A percentile compares a stretch with the other conserved stretches of the same genome.
phyloP scores from a whole-genome alignment of 1,284 basidiomycete genomes.

The Cutaneotrichosporon sp. region DNA sequence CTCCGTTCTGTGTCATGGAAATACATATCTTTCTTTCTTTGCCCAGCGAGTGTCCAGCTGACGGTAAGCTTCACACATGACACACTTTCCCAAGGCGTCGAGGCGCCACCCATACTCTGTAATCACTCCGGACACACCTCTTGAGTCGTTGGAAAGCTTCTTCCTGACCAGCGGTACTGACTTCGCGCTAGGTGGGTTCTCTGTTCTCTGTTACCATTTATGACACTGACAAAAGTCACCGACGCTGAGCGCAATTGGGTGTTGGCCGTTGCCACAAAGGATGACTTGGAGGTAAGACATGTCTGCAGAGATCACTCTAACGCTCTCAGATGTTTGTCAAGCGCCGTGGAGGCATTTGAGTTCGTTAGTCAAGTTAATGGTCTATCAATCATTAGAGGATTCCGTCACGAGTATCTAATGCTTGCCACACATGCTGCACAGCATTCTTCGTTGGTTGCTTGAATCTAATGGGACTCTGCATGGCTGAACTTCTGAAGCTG shows the following conservation, averaged over 20 bases:
- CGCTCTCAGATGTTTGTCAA: conserved; percentile 34
- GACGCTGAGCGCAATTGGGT: conserved; percentile 78
- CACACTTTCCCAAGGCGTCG: conserved; percentile 63
- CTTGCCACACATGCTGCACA: too few species aligned
- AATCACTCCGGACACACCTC: conserved; percentile 71
- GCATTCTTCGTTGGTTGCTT: too few species aligned
- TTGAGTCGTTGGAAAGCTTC: conserved; percentile 71
- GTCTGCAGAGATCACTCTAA: not conserved
- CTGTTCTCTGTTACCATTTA: not conserved
- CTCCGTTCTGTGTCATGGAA: too few species aligned
- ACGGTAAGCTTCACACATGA: conserved; percentile 63
- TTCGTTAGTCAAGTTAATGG: not conserved
- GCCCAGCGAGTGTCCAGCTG: too few species aligned
- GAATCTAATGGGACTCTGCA: too few species aligned
- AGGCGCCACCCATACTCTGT: conserved; percentile 61
- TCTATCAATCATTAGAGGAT: too few species aligned
- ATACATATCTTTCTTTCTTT: too few species aligned
- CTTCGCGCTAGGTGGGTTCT: conserved; percentile 66
- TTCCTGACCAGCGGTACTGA: conserved; percentile 56
- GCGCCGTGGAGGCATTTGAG: conserved; percentile 15
- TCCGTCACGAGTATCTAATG: not conserved
- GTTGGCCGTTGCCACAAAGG: conserved; percentile 70
- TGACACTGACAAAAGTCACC: conserved; percentile 57
- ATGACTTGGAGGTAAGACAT: conserved; percentile 63
- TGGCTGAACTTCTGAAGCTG: too few species aligned